These are phyloP conservation scores for Dimocarpus longan DNA, from an alignment of 345 rosid genomes.

Conservation along the genomic window DNA sequence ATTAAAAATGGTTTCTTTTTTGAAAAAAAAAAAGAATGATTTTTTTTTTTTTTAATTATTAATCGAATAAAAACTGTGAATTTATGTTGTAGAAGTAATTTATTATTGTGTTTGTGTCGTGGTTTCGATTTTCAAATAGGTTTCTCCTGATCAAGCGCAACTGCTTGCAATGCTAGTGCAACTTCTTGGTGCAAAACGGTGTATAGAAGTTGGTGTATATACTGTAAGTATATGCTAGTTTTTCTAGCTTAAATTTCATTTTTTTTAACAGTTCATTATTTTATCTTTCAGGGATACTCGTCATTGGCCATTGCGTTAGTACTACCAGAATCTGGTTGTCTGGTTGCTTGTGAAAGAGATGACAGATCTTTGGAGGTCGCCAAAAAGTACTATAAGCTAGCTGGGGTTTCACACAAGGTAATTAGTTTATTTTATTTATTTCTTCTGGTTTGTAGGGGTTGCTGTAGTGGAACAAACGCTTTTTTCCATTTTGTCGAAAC, in stretches of 20 bases:
- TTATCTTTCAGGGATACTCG: conserved; percentile 69
- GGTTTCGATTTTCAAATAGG: conserved; percentile 37
- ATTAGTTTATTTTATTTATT: neutral
- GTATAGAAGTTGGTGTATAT: conserved; percentile 92
- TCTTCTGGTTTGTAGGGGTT: neutral
- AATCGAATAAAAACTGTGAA: neutral
- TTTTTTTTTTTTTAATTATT: too few relatives aligned
- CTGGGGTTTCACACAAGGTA: conserved; percentile 87
- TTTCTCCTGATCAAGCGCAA: conserved; percentile 95
- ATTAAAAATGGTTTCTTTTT: neutral
- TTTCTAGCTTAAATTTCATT: neutral
- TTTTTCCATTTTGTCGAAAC: conserved; percentile 3
- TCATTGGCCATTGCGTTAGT: conserved; percentile 88
- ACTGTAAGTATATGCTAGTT: conserved; percentile 47
- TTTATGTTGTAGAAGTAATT: neutral
- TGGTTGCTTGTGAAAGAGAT: conserved; percentile 95
- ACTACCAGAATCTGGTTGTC: conserved; percentile 73
- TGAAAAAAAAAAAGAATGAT: too few relatives aligned
- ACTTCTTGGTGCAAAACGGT: conserved; percentile 73
- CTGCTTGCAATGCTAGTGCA: conserved; percentile 89
- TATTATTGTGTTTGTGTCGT: neutral
- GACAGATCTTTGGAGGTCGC: conserved; percentile 73
- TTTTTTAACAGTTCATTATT: neutral
- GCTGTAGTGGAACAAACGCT: neutral
- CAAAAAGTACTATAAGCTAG: conserved; percentile 68